A percentile compares a stretch with the other conserved stretches of the same genome.
These are phyloP conservation scores for Cenchrus americanus DNA, from an alignment of 176 grass and related monocot genomes.

Conservation along the genomic window DNA sequence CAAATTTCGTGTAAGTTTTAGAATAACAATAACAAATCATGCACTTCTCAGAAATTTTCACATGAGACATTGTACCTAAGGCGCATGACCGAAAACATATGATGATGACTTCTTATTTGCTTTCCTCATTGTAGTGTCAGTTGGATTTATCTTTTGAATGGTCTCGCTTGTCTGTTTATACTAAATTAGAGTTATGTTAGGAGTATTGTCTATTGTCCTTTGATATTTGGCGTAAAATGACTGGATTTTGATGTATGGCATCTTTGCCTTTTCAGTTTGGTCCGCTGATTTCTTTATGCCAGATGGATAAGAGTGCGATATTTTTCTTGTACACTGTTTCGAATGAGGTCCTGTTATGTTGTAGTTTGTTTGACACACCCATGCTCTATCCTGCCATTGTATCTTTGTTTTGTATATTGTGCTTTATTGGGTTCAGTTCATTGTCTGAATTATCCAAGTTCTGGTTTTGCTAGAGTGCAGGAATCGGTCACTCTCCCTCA, in stretches of 20 bases:
- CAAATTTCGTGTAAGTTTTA: background rate
- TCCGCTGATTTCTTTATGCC: background rate
- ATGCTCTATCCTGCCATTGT: background rate
- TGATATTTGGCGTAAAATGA: background rate
- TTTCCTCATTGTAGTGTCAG: background rate
- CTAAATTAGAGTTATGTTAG: too few species aligned
- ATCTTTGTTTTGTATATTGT: background rate
- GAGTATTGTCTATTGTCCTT: background rate
- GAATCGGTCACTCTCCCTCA: background rate
- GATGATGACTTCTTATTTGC: background rate
- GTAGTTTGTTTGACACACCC: background rate
- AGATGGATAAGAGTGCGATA: background rate
- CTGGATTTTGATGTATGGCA: background rate
- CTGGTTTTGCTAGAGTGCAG: background rate
- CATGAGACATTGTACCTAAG: background rate
- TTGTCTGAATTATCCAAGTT: background rate
- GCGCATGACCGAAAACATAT: background rate
- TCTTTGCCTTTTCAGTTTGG: conserved; percentile 7
- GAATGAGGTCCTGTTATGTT: background rate
- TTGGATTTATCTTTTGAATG: background rate
- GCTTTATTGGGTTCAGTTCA: conserved; percentile 15
- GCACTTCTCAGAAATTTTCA: background rate
- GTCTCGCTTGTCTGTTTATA: too few species aligned
- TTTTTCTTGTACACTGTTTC: background rate
- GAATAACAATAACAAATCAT: background rate